Conservation (phyloP, 2,329 filamentous ascomycete genomes). For the Lachnellula occidentalis region DNA sequence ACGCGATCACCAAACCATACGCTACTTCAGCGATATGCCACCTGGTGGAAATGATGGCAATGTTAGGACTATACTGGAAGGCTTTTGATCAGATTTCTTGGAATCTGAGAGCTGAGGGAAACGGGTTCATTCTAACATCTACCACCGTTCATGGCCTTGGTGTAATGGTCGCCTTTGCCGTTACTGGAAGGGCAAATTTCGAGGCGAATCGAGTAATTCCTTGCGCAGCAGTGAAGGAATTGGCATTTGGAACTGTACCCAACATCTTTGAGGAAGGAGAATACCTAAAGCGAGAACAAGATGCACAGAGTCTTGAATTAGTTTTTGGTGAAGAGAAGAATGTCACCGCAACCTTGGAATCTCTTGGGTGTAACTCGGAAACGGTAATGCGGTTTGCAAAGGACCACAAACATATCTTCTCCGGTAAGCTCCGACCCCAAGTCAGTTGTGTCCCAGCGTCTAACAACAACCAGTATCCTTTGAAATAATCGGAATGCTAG, state of each 20-base stretch:
- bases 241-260: constrained; percentile 50
- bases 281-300: constrained; percentile 31
- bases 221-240: constrained; percentile 46
- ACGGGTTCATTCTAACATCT: constrained; percentile 33
- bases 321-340: constrained; percentile 43
- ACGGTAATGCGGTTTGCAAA: constrained; percentile 39
- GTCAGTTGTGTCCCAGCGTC: background rate
- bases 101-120: constrained; percentile 40
- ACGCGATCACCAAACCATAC: constrained; percentile 33
- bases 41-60: constrained; percentile 32
- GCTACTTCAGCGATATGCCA: constrained; percentile 33
- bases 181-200: constrained; percentile 45
- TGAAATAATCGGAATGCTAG: constrained; percentile 54
- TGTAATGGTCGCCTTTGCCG: constrained; percentile 49
- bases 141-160: constrained; percentile 42
- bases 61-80: constrained; percentile 50
- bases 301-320: background rate
- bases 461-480: constrained; percentile 42
- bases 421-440: constrained; percentile 12
- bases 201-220: constrained; percentile 47
- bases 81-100: constrained; percentile 48
- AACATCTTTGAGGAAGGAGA: constrained; percentile 46
- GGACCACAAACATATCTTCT: constrained; percentile 30
- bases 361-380: constrained; percentile 49
- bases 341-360: constrained; percentile 46